Conservation (phyloP, 176 grass and related monocot species). For the Zoysia japonica region DNA sequence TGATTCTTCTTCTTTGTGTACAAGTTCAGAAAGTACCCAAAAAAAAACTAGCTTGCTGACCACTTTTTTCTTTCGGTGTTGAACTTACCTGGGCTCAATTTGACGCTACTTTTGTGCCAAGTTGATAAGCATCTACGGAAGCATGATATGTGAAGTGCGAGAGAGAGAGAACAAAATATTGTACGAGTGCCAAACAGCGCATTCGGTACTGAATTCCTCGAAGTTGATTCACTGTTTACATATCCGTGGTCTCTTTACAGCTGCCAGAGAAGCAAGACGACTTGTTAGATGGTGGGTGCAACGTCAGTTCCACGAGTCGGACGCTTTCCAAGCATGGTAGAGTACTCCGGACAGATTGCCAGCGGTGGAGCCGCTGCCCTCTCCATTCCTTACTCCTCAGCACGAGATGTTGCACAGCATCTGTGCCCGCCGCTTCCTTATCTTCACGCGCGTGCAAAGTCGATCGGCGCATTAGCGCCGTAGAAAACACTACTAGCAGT, state of each 20-base stretch:
- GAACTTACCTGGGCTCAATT: too few relatives aligned
- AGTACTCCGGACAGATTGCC: neutral
- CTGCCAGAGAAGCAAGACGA: neutral
- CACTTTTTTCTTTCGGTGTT: neutral
- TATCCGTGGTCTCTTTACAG: slow-evolving; percentile 31
- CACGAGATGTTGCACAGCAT: slow-evolving; percentile 15
- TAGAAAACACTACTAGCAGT: too few relatives aligned
- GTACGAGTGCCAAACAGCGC: too few relatives aligned
- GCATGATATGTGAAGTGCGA: too few relatives aligned
- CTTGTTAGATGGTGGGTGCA: slow-evolving; percentile 34
- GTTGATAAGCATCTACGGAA: too few relatives aligned
- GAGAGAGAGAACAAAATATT: too few relatives aligned
- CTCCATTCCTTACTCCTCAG: neutral
- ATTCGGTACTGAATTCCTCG: too few relatives aligned
- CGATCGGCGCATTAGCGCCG: too few relatives aligned
- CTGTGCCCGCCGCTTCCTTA: neutral
- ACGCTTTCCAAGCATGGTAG: slow-evolving; percentile 16
- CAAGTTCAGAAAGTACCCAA: neutral
- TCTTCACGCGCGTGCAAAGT: neutral
- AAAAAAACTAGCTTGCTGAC: neutral
- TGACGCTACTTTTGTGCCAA: too few relatives aligned
- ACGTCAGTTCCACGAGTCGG: slow-evolving; percentile 27
- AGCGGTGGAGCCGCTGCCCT: too few relatives aligned
- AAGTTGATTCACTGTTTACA: slow-evolving; percentile 8
- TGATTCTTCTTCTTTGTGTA: neutral